Percentiles rank a stretch among this genome's conserved stretches.
phyloP scores from a whole-genome alignment of 2,329 filamentous ascomycete species.

The Trichoderma cornu-damae region DNA sequence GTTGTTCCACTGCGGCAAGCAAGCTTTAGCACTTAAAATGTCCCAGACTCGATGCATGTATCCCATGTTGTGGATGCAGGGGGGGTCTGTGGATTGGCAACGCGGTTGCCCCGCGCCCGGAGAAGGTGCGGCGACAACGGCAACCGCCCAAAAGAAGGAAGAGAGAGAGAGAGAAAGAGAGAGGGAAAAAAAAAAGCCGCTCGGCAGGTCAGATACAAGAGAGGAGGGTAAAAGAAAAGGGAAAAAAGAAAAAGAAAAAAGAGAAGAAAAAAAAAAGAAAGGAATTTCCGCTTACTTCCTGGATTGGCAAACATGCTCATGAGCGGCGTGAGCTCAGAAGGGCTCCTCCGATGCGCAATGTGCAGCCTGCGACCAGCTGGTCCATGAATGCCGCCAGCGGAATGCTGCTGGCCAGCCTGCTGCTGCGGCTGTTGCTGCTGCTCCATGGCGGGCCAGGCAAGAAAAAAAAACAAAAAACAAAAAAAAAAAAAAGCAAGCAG shows the following conservation, averaged over 20 bases:
- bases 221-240: background rate
- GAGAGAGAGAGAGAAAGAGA: background rate
- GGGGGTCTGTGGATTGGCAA: background rate
- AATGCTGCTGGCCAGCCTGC: conserved; percentile 43
- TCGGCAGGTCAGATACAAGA: background rate
- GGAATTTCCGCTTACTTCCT: conserved; percentile 52
- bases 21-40: conserved; percentile 22
- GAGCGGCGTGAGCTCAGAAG: conserved; percentile 92
- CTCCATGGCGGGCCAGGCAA: conserved; percentile 55
- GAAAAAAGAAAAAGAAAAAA: background rate
- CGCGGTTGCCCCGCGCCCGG: conserved; percentile 12
- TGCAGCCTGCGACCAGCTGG: conserved; percentile 85
- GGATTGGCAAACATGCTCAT: conserved; percentile 82
- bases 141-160: background rate
- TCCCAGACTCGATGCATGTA: background rate
- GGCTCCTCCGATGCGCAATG: conserved; percentile 94
- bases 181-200: background rate
- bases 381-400: conserved; percentile 58
- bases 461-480: no score
- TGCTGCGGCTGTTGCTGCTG: conserved; percentile 48
- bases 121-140: conserved; percentile 4
- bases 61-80: conserved; percentile 4
- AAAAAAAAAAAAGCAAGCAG: conserved; percentile 43
- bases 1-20: conserved; percentile 73
- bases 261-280: background rate